Conservation (phyloP, 108 stramenopile species). For the Pseudonitzschia pungens region DNA sequence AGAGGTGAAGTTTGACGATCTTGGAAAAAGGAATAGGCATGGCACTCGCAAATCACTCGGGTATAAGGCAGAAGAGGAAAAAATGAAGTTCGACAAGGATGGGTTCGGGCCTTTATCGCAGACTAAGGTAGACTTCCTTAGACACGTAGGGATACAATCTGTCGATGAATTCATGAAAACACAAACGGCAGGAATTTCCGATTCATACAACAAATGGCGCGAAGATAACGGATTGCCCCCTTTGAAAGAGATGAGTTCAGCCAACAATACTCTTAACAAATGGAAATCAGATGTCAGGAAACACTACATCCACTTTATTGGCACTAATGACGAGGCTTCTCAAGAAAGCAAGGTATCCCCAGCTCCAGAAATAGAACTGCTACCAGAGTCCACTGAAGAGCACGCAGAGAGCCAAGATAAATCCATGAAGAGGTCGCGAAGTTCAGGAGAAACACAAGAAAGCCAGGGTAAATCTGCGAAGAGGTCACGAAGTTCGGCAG, state of each 20-base stretch:
- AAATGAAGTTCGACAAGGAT: not conserved
- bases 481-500: too few species aligned
- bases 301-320: not conserved
- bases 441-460: too few species aligned
- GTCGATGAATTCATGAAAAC: slow-evolving; percentile 7
- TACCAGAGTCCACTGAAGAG: too few species aligned
- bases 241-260: not conserved
- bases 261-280: not conserved
- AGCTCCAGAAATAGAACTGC: not conserved
- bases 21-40: not conserved
- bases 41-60: not conserved
- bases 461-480: too few species aligned
- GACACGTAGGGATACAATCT: not conserved
- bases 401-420: too few species aligned
- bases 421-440: too few species aligned
- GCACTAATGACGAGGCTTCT: not conserved
- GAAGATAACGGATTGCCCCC: not conserved
- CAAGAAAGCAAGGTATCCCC: not conserved
- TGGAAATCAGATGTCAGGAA: slow-evolving; percentile 16
- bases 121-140: slow-evolving; percentile 3
- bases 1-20: not conserved
- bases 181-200: not conserved
- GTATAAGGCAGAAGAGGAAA: not conserved
- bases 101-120: not conserved
- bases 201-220: not conserved